Evolutionary conservation across 2,329 filamentous ascomycete genomes (phyloP), one percentile per base, ranked within the genome.

Genomic region (Fusarium metavorans): DNA sequence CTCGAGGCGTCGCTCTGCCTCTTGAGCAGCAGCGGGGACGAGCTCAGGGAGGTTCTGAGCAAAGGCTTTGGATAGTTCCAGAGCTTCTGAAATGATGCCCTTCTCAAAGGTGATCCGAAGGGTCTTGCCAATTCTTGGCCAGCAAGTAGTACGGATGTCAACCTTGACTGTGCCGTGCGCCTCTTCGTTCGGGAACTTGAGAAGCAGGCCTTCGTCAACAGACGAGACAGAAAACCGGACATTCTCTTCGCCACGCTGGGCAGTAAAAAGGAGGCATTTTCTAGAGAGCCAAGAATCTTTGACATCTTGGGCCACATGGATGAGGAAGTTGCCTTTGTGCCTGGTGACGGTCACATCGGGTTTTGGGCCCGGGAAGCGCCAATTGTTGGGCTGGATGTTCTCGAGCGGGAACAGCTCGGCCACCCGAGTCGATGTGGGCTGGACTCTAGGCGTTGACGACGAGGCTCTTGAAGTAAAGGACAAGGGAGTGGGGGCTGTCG

Each of bases 101-200:
- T 83, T 87, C 56, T 89, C 89, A 80, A 92, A 91, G 78, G 91
- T 87, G 34, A 92, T 82, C 43, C 87, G 86, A 79, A 92, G 89
- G 0, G 87, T 88, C 81, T 92, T 90, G 76, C 89, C 89, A 72
- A 92, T 85, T 79, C 87, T 89, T 27, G 91, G 91, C 70, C 88
- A 88, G 65, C 86, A 89, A 16, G 85, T 89, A 1, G 90, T 90
- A 64, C 87, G 84, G 39, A 93, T 85, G 3, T 88, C 87, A 52
- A 93, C 84, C 63, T 89, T 89, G 60, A 92, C 80, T 41, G 89
- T 80, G 35, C 91, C 91, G 70, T 90, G 82, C 7, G 89, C 88
- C 69, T 92, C 89, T 30, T 85, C 85, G 32, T 82, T 83, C 5
- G 86, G 83, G 32, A 92, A 84, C 68, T 88, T 85, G 27, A 90